These are phyloP conservation scores for Penstemon eatonii DNA, from an alignment of 257 asterid genomes.

Conservation along the genomic window DNA sequence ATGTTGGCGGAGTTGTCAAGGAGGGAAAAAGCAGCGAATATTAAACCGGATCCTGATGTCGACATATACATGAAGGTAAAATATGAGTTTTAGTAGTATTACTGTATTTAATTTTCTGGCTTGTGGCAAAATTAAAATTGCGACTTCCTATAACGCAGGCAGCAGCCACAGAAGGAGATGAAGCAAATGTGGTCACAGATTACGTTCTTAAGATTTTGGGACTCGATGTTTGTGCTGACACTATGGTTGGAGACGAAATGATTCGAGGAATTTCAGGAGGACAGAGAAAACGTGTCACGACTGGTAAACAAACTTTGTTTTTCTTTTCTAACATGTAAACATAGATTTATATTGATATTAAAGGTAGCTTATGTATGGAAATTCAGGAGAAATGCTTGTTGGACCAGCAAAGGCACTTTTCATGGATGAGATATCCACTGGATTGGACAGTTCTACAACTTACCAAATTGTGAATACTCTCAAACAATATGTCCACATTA, in stretches of 20 bases:
- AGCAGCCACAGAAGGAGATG: constrained; percentile 43
- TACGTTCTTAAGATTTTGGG: constrained; percentile 48
- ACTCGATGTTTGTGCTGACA: constrained; percentile 56
- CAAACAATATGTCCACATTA: constrained; percentile 38
- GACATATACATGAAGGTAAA: constrained; percentile 61
- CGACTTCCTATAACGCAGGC: constrained; percentile 30
- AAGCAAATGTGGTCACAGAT: constrained; percentile 41
- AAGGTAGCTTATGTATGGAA: constrained; percentile 8
- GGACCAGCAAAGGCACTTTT: constrained; percentile 50
- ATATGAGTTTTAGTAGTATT: not conserved
- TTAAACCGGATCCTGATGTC: constrained; percentile 56
- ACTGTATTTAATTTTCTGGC: not conserved
- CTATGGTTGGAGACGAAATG: constrained; percentile 64
- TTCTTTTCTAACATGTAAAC: not conserved
- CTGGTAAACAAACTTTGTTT: constrained; percentile 29
- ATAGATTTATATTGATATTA: not conserved
- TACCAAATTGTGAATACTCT: constrained; percentile 39
- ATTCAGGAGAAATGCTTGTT: constrained; percentile 48
- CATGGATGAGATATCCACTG: constrained; percentile 54
- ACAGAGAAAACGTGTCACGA: constrained; percentile 54
- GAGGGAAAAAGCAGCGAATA: constrained; percentile 59
- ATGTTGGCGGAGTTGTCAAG: constrained; percentile 66
- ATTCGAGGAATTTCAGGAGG: constrained; percentile 60
- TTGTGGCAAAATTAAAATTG: not conserved
- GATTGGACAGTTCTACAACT: constrained; percentile 50